Evolutionary conservation across 2,329 filamentous ascomycete genomes (phyloP).

Genomic region (Ascochyta lentis): DNA sequence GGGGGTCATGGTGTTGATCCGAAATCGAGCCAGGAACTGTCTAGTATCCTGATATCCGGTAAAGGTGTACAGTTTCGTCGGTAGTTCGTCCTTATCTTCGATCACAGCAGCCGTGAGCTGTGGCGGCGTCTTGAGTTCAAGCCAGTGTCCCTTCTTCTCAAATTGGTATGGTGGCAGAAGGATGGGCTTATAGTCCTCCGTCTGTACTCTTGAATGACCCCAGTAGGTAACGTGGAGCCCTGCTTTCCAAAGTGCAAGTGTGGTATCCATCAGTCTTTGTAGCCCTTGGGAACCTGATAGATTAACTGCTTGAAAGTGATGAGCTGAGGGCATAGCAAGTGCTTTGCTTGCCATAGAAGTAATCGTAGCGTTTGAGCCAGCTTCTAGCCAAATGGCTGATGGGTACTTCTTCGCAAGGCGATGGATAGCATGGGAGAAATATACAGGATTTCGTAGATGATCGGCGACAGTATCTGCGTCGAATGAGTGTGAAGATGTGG

Average conservation of each 20-base stretch:
- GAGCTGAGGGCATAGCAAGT: slow-evolving; percentile 13
- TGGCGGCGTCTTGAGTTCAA: slow-evolving; percentile 5
- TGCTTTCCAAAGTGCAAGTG: slow-evolving; percentile 50
- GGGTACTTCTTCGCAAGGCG: slow-evolving; percentile 42
- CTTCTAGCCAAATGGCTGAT: slow-evolving; percentile 32
- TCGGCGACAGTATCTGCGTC: slow-evolving; percentile 18
- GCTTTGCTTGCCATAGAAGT: slow-evolving; percentile 39
- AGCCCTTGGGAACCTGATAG: background rate
- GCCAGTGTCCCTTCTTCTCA: slow-evolving; percentile 30
- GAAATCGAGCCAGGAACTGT: slow-evolving; percentile 45
- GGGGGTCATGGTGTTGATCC: slow-evolving; percentile 49
- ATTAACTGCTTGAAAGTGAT: slow-evolving; percentile 16
- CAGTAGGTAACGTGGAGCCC: slow-evolving; percentile 50
- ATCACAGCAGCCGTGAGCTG: background rate
- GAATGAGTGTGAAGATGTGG: background rate
- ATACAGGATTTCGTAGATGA: slow-evolving; percentile 56
- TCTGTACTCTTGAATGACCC: slow-evolving; percentile 21
- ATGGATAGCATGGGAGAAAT: slow-evolving; percentile 53
- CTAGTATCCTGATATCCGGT: slow-evolving; percentile 22
- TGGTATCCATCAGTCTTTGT: slow-evolving; percentile 29
- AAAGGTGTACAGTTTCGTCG: slow-evolving; percentile 2
- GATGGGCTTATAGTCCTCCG: slow-evolving; percentile 43
- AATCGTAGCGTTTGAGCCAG: slow-evolving; percentile 32
- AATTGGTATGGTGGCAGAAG: slow-evolving; percentile 43
- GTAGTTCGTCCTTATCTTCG: slow-evolving; percentile 2